A percentile compares a stretch with the other conserved stretches of the same genome.
Evolutionary conservation across 2,329 filamentous ascomycete species (phyloP).

Genomic region (Hymenoscyphus albidus): DNA sequence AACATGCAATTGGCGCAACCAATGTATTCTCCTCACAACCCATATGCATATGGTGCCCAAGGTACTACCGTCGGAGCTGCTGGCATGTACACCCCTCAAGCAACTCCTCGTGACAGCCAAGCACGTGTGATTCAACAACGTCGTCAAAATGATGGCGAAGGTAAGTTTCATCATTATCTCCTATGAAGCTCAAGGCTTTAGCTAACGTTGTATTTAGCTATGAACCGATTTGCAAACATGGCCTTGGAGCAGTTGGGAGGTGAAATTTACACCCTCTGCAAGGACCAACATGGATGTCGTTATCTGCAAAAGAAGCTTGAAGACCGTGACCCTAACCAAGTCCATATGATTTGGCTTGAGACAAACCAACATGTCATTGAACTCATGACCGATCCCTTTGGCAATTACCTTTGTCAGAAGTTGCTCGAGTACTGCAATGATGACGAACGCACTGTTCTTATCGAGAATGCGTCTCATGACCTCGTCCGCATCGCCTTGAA

Average conservation of each 20-base stretch:
- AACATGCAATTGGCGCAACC: constrained; percentile 54
- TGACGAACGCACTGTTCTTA: constrained; percentile 87
- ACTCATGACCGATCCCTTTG: constrained; percentile 98
- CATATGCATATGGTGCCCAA: constrained; percentile 42
- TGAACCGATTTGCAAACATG: constrained; percentile 79
- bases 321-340: constrained; percentile 75
- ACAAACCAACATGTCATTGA: constrained; percentile 92
- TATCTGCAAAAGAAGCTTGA: constrained; percentile 97
- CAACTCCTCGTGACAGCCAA: constrained; percentile 64
- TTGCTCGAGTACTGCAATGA: constrained; percentile 92
- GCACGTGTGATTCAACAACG: constrained; percentile 72
- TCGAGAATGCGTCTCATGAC: constrained; percentile 81
- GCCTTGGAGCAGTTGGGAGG: constrained; percentile 76
- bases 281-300: constrained; percentile 96
- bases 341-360: constrained; percentile 92
- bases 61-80: neutral
- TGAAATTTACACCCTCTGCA: constrained; percentile 86
- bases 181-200: neutral
- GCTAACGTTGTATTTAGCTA: constrained; percentile 42
- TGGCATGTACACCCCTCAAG: constrained; percentile 28
- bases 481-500: constrained; percentile 94
- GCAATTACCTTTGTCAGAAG: constrained; percentile 99
- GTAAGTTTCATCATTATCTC: constrained; percentile 39
- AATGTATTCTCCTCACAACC: constrained; percentile 53
- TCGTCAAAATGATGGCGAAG: constrained; percentile 69